Evolutionary conservation across 352 stramenopile genomes (phyloP), one percentile per base, ranked within the genome.

Genomic region (Paralagenidium karlingii): DNA sequence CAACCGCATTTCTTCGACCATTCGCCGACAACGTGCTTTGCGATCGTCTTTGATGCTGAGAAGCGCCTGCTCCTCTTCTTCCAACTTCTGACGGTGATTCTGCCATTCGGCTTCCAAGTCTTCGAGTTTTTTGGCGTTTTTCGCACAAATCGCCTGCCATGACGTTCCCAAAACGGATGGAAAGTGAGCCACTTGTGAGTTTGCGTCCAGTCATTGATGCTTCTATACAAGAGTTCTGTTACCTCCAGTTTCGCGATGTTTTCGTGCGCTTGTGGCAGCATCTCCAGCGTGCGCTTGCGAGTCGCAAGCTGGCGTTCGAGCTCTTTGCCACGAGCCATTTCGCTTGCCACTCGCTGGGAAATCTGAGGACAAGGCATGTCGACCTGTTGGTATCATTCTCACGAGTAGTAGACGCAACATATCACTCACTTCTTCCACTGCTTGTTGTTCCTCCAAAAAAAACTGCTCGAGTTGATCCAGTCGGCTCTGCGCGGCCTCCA

Each of bases 171-270:
- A n/a, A n/a, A n/a, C n/a, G n/a, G n/a, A n/a, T n/a, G n/a, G n/a
- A n/a, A n/a, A n/a, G n/a, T n/a, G n/a, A n/a, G n/a, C n/a, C n/a
- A n/a, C n/a, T n/a, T n/a, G n/a, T n/a, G n/a, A n/a, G n/a, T n/a
- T n/a, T n/a, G n/a, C n/a, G n/a, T n/a, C n/a, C 8, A 38, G 19
- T 8, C 10, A 44, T 15, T 10, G 7, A 37, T 8, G 6, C 9
- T 40, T n/a, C n/a, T n/a, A n/a, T n/a, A n/a, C n/a, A n/a, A n/a
- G n/a, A n/a, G n/a, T n/a, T n/a, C n/a, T 31, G 48, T 19, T 15
- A 71, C 58, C 42, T 91, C 53, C 0, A 93, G 47, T 30, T 79
- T 88, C 5, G 38, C 50, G 27, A 90, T 78, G 27, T 90, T 85
- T 18, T 55, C 58, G 28, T 67, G 41, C 0, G 75, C 75, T 8